Base-by-base conservation (phyloP, 1,284 basidiomycete genomes). In the Leccinum fallax region DNA sequence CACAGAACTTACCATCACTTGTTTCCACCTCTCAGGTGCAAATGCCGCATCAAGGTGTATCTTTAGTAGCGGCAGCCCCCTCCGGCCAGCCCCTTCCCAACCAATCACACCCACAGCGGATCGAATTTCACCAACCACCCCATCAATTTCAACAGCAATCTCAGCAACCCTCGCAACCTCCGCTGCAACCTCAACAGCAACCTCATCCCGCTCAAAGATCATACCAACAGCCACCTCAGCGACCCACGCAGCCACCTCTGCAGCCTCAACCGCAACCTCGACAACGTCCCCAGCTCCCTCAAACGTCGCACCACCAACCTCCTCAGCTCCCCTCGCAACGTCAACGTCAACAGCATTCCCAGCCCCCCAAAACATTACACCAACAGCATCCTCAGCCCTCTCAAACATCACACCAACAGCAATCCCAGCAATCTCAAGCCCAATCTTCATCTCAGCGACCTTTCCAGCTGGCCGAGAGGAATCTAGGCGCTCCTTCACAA, bases 21-120 rank as follows among this genome's bases (percentile, higher is more conserved):
- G 16, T 21, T 30, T 16, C 61, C n/a, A 19, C 56, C 4, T 49
- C 61, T 60, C 62, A 55, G 30, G 59, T 49, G 16, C 69, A 63
- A 38, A 57, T 34, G 0, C 60, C 69, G 15, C 58, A 19, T 13
- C 65, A 63, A 15, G 43, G 51, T 38, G 40, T 55, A 11, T 28
- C 65, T 53, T 10, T 38, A 6, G 24, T 30, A 13, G 28, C 54
- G 2, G 26, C 16, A 4, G 16, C 53, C 13, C 32, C 58, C 10
- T 34, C 58, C 4, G 54, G 11, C n/a, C 63, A 57, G 4, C 40
- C 32, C 6, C 34, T 46, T 43, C n/a, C 54, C 19, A 16, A 13
- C 3, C 55, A 7, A 16, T 38, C 58, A 4, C 43, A 56, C 9
- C 24, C 40, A 40, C 48, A 38, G 8, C 54, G 40, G 24, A 24